Base-by-base conservation (phyloP, 352 stramenopile genomes). In the Thalassiosira exigua region DNA sequence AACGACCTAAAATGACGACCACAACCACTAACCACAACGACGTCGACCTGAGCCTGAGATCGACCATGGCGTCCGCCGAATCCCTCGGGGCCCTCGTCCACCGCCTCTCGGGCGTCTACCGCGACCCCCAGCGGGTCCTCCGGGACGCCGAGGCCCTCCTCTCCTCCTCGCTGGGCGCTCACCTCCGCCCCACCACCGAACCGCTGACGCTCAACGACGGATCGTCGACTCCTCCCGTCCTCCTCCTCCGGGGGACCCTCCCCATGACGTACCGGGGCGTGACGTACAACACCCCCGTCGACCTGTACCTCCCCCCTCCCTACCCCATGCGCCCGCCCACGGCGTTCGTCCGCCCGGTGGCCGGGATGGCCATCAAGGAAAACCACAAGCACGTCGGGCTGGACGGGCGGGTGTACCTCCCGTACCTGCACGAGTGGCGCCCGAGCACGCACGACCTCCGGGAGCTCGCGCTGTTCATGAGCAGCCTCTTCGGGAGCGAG, bases 221-320 rank as follows among this genome's bases (percentile, higher is more conserved):
- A 0, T 53, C 59, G 0, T 69, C 59, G 57, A 81, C 70, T n/a
- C 69, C 82, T 52, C 60, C 72, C 0, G 76, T 82, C 0, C 65
- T 94, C 0, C 51, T 86, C 0, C 67, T 94, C 3, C 68, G 81
- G 36, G 90, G 90, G 29, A 94, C 90, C 0, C 82, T 94, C 22
- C 79, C 82, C 21, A 94, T 93, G 56, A 75, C 77, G 0, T 94
- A 88, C 77, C 39, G 79, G 11, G 87, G 84, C 7, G 69, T 74
- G 0, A 88, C 73, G 0, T 94, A 94, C 65, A 90, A 94, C 61
- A 46, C 92, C 12, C 73, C 91, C 19, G 86, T 94, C 2, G 88
- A 94, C 39, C 69, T 93, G 1, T 93, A 91, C 57, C 42, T 94
- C 14, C 82, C 86, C 7, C 62, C 78, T 2, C 67, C 62, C 1